These are phyloP conservation scores for Diplotaxis tenuifolia DNA, from an alignment of 345 rosid genomes.

Conservation along the genomic window DNA sequence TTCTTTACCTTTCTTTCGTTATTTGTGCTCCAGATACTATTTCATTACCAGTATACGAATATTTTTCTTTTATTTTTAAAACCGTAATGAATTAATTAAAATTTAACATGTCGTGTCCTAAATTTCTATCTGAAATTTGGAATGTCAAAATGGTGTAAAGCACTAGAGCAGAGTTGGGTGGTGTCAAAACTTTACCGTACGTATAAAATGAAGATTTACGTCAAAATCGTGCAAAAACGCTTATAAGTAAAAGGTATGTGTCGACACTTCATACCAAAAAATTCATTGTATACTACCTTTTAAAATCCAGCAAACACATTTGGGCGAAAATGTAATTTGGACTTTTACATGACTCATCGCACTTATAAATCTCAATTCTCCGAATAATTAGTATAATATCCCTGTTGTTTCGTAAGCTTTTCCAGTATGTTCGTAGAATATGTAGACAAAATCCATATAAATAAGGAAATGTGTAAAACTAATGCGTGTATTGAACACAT, in stretches of 20 bases:
- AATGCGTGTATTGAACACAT: constrained; percentile 33
- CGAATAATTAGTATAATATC: not conserved
- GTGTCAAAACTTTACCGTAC: not conserved
- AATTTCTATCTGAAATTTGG: not conserved
- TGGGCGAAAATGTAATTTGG: not conserved
- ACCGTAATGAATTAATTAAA: not conserved
- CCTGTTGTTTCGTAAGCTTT: constrained; percentile 30
- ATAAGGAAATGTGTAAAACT: constrained; percentile 12
- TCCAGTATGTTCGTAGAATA: constrained; percentile 15
- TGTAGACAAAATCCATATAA: not conserved
- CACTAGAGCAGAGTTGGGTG: not conserved
- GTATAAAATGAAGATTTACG: not conserved
- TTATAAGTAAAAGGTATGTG: not conserved
- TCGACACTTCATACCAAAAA: not conserved
- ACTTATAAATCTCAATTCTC: not conserved
- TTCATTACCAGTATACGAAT: constrained; percentile 1
- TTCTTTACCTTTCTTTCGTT: constrained; percentile 23
- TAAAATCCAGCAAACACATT: not conserved
- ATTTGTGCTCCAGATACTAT: constrained; percentile 20
- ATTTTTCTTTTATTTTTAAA: not conserved
- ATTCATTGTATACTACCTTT: no score
- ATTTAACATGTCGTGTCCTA: not conserved
- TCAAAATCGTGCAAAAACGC: not conserved
- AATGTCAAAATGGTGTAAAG: not conserved
- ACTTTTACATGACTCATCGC: not conserved